Evolutionary conservation across 495 filamentous ascomycete genomes (phyloP).

Genomic region (Letharia lupina): DNA sequence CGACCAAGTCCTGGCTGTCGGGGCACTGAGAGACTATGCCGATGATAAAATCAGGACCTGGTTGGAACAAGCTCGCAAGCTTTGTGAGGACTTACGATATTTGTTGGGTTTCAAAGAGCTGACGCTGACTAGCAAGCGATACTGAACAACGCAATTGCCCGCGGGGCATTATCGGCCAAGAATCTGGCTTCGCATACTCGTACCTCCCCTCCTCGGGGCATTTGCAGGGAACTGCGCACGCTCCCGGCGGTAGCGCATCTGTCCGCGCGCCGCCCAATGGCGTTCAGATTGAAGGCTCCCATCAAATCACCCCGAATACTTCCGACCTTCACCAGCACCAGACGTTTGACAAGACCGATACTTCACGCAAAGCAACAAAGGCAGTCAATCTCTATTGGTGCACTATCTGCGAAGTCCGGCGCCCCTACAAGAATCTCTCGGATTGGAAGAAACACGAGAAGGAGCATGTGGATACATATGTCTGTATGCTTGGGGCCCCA

Average conservation of each 20-base stretch:
- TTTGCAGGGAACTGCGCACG: too few relatives aligned
- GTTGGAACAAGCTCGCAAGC: neutral
- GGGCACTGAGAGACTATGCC: neutral
- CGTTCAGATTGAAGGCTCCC: neutral
- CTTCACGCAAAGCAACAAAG: conserved; percentile 4
- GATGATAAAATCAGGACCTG: neutral
- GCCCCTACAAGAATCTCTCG: neutral
- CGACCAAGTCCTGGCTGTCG: neutral
- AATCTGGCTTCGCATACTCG: neutral
- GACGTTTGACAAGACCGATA: neutral
- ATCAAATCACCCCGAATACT: neutral
- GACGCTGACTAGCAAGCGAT: neutral
- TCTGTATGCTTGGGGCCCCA: conserved; percentile 11
- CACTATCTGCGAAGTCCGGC: neutral
- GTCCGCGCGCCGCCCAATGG: neutral
- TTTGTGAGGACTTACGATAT: neutral
- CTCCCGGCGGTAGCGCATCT: neutral
- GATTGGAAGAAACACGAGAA: conserved; percentile 11
- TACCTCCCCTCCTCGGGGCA: neutral
- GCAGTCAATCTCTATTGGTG: conserved; percentile 13
- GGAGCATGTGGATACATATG: neutral
- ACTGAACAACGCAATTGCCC: neutral
- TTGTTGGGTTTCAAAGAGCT: neutral
- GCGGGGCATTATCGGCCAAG: neutral
- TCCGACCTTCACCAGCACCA: neutral